A percentile compares a stretch with the other conserved stretches of the same genome.
Evolutionary conservation across 345 rosid species (phyloP).

Genomic region (Populus ilicifolia): DNA sequence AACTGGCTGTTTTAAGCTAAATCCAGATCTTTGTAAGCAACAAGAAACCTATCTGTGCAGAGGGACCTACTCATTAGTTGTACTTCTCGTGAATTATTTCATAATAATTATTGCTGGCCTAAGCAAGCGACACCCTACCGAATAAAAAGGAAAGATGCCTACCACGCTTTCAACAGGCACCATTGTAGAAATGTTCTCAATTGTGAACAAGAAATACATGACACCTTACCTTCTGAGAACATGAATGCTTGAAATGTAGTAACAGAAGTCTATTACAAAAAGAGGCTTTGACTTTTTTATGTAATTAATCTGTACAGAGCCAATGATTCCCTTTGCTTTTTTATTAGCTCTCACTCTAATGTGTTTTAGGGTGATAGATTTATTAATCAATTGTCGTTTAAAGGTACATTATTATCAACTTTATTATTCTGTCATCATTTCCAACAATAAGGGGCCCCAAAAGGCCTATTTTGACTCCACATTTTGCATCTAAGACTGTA

Average conservation of each 20-base stretch:
- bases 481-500: constrained; percentile 13
- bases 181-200: background rate
- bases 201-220: background rate
- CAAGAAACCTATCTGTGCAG: background rate
- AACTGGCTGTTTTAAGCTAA: background rate
- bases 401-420: background rate
- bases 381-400: background rate
- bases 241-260: constrained; percentile 32
- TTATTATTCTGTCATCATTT: constrained; percentile 13
- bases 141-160: background rate
- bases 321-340: constrained; percentile 23
- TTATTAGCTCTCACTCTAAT: background rate
- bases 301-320: constrained; percentile 3
- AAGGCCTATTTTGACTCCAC: constrained; percentile 19
- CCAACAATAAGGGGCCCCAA: constrained; percentile 22
- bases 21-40: background rate
- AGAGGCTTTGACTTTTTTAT: constrained; percentile 26
- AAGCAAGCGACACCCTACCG: background rate
- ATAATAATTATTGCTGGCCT: background rate
- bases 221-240: constrained; percentile 4
- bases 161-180: background rate
- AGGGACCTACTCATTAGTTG: background rate
- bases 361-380: background rate
- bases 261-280: constrained; percentile 22
- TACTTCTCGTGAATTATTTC: background rate